Base-by-base conservation (phyloP, 1,139 yeast species). In the Tardiomyces blankii region DNA sequence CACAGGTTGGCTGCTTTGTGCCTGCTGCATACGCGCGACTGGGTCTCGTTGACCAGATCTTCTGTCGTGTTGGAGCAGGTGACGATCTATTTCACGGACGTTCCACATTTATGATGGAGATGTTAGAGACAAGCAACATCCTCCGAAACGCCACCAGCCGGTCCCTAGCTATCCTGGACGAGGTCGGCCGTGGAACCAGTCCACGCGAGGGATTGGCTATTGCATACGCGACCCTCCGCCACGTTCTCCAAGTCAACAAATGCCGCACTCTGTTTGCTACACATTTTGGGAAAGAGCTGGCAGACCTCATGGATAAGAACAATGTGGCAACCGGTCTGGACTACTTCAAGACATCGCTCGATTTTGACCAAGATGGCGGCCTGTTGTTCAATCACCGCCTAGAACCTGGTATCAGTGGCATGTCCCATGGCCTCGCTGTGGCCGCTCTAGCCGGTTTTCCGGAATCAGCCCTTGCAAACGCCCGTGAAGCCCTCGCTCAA, bases 91-190 rank as follows among this genome's bases (percentile, higher is more conserved):
- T 74, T 59, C 78, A 86, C 49, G 93, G 89, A 53, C 73, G 88
- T 64, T 85, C 95, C 52, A 89, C 98, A 0, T 91, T 91, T 58
- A 88, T 91, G 97, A 95, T 89, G 14, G 97, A 91, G 57, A 89
- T 91, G 97, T 76, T 86, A n/a, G 98, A 91, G 59, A 86, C 96
- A 0, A 82, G 95, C 23, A 73, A 77, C 51, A 88, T 91, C 38
- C 65, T 91, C 46, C 72, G 75, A 42, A 77, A 84, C 49, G 94
- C 97, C 1, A 87, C 97, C 0, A 59, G 71, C 0, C 64, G 72
- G 40, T 88, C 97, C 0, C 65, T 91, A 51, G 96, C 96, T 0
- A 83, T 91, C 30, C 77, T 91, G 42, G 98, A 91, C 65, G 98
- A 91, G 57, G 81, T 91, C n/a, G 98, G 98, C 0, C 71, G 98